Conservation (phyloP, 345 rosid species). For the Euphorbia tirucalli region DNA sequence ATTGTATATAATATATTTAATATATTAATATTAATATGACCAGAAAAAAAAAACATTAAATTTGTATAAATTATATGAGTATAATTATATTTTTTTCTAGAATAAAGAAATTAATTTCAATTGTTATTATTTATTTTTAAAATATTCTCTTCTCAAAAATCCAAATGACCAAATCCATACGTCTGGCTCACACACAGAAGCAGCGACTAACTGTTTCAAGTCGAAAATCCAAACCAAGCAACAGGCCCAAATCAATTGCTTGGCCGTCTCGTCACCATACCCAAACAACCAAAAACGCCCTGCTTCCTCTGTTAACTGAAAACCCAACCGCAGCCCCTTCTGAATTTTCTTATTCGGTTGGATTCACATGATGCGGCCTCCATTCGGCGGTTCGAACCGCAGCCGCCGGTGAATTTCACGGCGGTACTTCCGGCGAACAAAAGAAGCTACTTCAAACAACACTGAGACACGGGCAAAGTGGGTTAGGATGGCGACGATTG, state of each 20-base stretch:
- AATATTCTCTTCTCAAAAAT: too few species aligned
- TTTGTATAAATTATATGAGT: too few species aligned
- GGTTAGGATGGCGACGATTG: slow-evolving; percentile 16
- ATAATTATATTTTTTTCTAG: too few species aligned
- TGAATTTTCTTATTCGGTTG: not conserved
- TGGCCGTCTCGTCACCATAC: not conserved
- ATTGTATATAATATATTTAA: too few species aligned
- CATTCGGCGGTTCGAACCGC: not conserved
- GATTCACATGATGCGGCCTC: not conserved
- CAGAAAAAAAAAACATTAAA: too few species aligned
- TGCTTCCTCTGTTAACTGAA: not conserved
- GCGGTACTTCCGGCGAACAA: not conserved
- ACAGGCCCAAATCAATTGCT: not conserved
- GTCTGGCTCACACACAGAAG: too few species aligned
- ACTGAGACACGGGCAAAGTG: not conserved
- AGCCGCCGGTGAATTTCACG: slow-evolving; percentile 5
- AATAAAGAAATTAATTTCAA: too few species aligned
- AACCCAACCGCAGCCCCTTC: not conserved
- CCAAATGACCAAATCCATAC: too few species aligned
- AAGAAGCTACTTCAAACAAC: not conserved
- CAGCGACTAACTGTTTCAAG: too few species aligned
- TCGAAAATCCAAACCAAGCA: too few species aligned
- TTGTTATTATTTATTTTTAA: too few species aligned
- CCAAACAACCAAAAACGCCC: not conserved
- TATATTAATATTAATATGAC: too few species aligned